Conservation (phyloP, 768 basidiomycete species). For the Psilocybe cyanescens region DNA sequence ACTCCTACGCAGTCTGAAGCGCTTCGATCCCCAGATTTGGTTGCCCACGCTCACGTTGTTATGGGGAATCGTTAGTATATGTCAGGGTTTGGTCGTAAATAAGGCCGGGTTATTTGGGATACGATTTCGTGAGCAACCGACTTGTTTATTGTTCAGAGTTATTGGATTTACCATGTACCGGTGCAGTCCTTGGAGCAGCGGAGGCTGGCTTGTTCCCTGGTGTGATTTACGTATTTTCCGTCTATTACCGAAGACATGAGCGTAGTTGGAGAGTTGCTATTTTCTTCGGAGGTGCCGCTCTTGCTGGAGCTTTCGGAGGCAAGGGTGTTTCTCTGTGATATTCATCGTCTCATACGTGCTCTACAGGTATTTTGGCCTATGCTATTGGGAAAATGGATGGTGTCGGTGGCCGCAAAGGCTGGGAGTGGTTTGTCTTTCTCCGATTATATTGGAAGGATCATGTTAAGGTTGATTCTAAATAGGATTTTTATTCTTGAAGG, state of each 20-base stretch:
- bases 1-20: slow-evolving; percentile 51
- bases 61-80: slow-evolving; percentile 60
- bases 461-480: neutral
- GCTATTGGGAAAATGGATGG: slow-evolving; percentile 64
- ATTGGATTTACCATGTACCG: neutral
- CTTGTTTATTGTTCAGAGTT: neutral
- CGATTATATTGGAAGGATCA: neutral
- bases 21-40: slow-evolving; percentile 63
- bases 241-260: slow-evolving; percentile 63
- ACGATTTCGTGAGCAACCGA: slow-evolving; percentile 47
- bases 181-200: slow-evolving; percentile 55
- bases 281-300: slow-evolving; percentile 63
- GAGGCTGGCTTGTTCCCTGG: slow-evolving; percentile 67
- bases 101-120: slow-evolving; percentile 58
- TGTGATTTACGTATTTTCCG: slow-evolving; percentile 60
- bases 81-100: slow-evolving; percentile 58
- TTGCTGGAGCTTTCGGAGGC: slow-evolving; percentile 70
- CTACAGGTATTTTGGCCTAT: slow-evolving; percentile 58
- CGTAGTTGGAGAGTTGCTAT: slow-evolving; percentile 65
- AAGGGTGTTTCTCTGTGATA: slow-evolving; percentile 11
- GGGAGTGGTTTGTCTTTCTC: slow-evolving; percentile 51
- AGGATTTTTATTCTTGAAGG: slow-evolving; percentile 69
- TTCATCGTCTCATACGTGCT: neutral
- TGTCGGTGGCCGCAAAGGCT: slow-evolving; percentile 59
- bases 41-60: slow-evolving; percentile 59